Percentiles rank a stretch among this genome's conserved stretches.
Evolutionary conservation across 1,284 basidiomycete species (phyloP).

Genomic region (Albatrellus sp.): DNA sequence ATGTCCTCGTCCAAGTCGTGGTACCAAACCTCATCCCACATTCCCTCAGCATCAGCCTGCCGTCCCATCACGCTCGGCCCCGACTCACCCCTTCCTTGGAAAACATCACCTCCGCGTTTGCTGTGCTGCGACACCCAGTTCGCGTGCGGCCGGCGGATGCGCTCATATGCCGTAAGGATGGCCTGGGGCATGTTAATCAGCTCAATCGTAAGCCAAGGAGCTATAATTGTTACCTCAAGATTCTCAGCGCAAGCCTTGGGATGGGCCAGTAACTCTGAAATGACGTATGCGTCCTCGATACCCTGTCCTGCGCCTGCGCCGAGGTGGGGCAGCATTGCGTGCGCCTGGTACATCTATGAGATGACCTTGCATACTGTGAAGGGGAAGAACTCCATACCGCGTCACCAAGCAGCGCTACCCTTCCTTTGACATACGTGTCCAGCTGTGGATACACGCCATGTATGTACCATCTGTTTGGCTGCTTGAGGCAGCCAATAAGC

Average conservation of each 20-base stretch:
- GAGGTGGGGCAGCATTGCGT: conserved; percentile 50
- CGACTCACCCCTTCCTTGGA: conserved; percentile 15
- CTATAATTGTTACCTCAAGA: neutral
- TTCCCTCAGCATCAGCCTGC: conserved; percentile 19
- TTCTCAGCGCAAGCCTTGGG: conserved; percentile 30
- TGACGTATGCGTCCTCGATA: conserved; percentile 43
- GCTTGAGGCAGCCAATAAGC: neutral
- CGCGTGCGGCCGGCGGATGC: conserved; percentile 29
- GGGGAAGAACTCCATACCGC: conserved; percentile 24
- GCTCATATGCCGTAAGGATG: conserved; percentile 32
- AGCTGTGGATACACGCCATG: conserved; percentile 41
- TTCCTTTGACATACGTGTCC: conserved; percentile 30
- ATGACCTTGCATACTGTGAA: too few relatives aligned
- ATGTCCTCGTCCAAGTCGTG: conserved; percentile 30
- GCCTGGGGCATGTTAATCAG: conserved; percentile 15
- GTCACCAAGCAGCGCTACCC: conserved; percentile 46
- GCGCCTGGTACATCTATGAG: conserved; percentile 24
- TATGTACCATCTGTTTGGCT: conserved; percentile 46
- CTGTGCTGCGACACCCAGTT: conserved; percentile 32
- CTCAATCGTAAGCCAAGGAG: too few relatives aligned
- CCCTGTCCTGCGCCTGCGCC: conserved; percentile 54
- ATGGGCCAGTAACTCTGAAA: conserved; percentile 36
- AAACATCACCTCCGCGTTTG: conserved; percentile 22
- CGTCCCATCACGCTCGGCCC: conserved; percentile 12
- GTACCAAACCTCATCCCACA: conserved; percentile 36